phyloP scores from a whole-genome alignment of 306 rosid genomes.

The Bauhinia variegata region DNA sequence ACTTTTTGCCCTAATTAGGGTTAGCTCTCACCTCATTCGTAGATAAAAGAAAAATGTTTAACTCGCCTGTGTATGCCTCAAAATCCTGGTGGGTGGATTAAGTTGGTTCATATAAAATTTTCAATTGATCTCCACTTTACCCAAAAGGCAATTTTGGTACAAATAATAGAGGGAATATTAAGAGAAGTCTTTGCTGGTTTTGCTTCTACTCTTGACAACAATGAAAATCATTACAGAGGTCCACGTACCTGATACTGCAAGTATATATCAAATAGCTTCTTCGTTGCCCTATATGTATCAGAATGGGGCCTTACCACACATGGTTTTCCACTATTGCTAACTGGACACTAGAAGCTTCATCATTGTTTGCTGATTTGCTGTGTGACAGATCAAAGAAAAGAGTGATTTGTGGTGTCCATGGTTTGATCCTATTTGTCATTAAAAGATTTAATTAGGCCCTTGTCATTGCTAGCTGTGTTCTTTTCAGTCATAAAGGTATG shows the following conservation, averaged over 20 bases:
- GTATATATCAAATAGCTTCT: constrained; percentile 34
- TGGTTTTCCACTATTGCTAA: constrained; percentile 41
- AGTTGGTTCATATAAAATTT: constrained; percentile 17
- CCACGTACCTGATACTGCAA: constrained; percentile 46
- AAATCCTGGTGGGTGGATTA: constrained; percentile 39
- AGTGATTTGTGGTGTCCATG: constrained; percentile 37
- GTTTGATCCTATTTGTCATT: constrained; percentile 47
- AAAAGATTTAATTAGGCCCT: constrained; percentile 26
- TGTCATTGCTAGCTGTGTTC: too few species aligned
- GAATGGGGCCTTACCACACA: constrained; percentile 57
- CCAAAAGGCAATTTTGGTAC: constrained; percentile 43
- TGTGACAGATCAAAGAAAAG: constrained; percentile 40
- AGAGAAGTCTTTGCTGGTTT: constrained; percentile 55
- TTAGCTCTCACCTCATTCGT: constrained; percentile 33
- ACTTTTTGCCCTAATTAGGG: constrained; percentile 38
- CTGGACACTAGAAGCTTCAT: constrained; percentile 49
- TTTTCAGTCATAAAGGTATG: too few species aligned
- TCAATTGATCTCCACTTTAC: constrained; percentile 40
- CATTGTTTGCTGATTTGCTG: constrained; percentile 54
- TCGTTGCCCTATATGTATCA: constrained; percentile 12
- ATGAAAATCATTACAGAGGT: constrained; percentile 54
- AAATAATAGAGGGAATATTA: constrained; percentile 44
- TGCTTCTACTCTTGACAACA: constrained; percentile 55
- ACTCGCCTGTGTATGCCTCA: too few species aligned
- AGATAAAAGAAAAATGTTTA: too few species aligned